These are phyloP conservation scores for Mortierella sp. DNA, from an alignment of 371 early-diverging fungal species.

Conservation along the genomic window DNA sequence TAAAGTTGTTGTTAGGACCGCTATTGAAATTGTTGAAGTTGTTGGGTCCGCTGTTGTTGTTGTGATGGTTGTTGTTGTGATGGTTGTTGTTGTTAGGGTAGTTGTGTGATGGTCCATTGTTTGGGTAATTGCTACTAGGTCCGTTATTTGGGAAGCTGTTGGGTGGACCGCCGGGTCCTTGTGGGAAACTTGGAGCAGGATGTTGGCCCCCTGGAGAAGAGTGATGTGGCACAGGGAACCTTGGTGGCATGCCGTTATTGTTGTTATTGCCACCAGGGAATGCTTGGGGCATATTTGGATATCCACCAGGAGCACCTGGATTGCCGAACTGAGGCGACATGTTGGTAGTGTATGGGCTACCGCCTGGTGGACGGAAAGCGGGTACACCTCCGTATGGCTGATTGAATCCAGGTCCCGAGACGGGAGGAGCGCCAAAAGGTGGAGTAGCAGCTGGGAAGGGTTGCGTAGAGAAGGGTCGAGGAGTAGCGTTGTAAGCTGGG, in stretches of 20 bases:
- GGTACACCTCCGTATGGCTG: slow-evolving; percentile 19
- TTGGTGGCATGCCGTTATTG: slow-evolving; percentile 16
- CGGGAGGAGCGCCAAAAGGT: slow-evolving; percentile 17
- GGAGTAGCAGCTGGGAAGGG: slow-evolving; percentile 11
- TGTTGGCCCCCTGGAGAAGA: not conserved
- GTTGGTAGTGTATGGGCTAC: slow-evolving; percentile 18
- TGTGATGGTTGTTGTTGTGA: slow-evolving; percentile 3
- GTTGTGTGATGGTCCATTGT: too few relatives aligned
- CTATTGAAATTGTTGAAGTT: slow-evolving; percentile 12
- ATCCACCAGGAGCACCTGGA: slow-evolving; percentile 19
- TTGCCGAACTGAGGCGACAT: slow-evolving; percentile 15
- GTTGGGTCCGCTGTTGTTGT: slow-evolving; percentile 5
- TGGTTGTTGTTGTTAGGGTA: slow-evolving; percentile 16
- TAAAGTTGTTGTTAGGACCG: slow-evolving; percentile 1
- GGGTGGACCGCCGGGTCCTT: slow-evolving; percentile 30
- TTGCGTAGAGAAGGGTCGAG: slow-evolving; percentile 23
- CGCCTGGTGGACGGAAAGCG: slow-evolving; percentile 29
- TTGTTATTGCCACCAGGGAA: slow-evolving; percentile 19
- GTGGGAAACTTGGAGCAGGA: slow-evolving; percentile 15
- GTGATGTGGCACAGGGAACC: slow-evolving; percentile 16
- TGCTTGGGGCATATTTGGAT: slow-evolving; percentile 39
- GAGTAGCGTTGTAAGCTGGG: slow-evolving; percentile 18
- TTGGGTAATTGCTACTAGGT: slow-evolving; percentile 12
- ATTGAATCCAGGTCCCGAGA: slow-evolving; percentile 30
- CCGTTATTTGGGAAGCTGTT: slow-evolving; percentile 23